Evolutionary conservation across 2,329 filamentous ascomycete species (phyloP), one percentile per base, ranked within the genome.

Genomic region (Fusarium secorum): DNA sequence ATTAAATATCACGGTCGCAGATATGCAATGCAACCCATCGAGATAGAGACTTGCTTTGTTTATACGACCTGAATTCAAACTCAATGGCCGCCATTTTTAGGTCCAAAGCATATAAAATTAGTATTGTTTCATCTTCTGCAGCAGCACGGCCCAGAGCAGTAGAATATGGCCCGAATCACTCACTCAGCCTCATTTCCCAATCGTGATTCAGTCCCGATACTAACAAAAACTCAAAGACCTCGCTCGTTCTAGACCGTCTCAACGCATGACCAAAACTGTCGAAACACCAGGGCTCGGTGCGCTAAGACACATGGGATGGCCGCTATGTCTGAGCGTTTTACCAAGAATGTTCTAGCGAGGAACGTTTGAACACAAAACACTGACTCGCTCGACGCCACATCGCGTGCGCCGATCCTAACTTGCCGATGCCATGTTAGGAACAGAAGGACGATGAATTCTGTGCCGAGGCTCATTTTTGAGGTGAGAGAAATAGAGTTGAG

Each of bases 341-440:
- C 36, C 26, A 11, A 7, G 41, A 55, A 24, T 22, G 63, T 55
- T 44, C 22, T 55, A 45, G 42, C 9, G 51, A 41, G 42, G 15
- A 32, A 57, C 49, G 49, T 52, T 57, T 45, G 32, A 8, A 13
- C 17, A 10, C 56, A 8, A 68, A 61, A 39, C 30, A 41, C 38
- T 67, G 64, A 67, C 64, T 67, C 64, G 56, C 38, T 26, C n/a
- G 18, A 30, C 46, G 35, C 58, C 30, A 39, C 44, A 53, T 53
- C 20, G 33, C 17, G 30, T 28, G 24, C 24, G 56, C 44, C 33
- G 56, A 63, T 68, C 42, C 13, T 4, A 44, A 49, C 45, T 63
- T 49, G 20, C 11, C 14, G 4, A 13, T 13, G 28, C 8, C 7
- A 35, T 20, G 58, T 51, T 28, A 51, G 44, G 44, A 42, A 52